Base-by-base conservation (phyloP, 106 monocot genomes). In the Dendrobium chrysotoxum region DNA sequence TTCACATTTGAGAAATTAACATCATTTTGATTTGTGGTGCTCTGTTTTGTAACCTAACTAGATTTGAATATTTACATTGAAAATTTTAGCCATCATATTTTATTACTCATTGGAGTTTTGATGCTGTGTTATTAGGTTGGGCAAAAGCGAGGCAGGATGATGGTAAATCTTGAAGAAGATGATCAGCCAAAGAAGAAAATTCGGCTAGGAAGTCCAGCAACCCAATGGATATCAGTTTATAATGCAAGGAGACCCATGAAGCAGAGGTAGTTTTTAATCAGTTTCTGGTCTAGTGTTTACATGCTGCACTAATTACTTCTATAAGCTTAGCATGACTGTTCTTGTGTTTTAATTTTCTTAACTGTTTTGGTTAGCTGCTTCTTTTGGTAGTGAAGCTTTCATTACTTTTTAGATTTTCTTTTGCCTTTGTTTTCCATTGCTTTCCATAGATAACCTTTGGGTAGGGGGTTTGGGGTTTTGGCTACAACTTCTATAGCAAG, bases 191-290 rank as follows among this genome's bases (percentile, higher is more conserved):
- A 83, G 78, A 98, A 98, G 86, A 98, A 92, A 88, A 91, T 98
- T 61, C 80, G 97, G 54, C 72, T 98, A 73, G 97, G 97, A 78
- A 94, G 86, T 81, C 94, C 94, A 25, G 97, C 97, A 66, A 94
- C 91, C 21, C 97, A 98, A 80, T 98, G 97, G 97, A 92, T 98
- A 79, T 94, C 97, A 77, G 94, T 98, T 80, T 98, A 98, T 77
- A 98, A 98, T 86, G 94, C 94, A 75, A 88, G 94, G 72, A 82
- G 88, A 58, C 92, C 94, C 16, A 98, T 98, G 97, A 98, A 98
- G 75, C 97, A 98, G 83, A 98, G 97, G 97, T 97, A 87, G 78
- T 18, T 75, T 40, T 44, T 40, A 21, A 28, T n/a, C 25, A 42
- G 13, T 9, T 26, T 25, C 20, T 28, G 23, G 5, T 76, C 47